Evolutionary conservation across 163 green algal genomes (phyloP).

Genomic region (Scenedesmus sp.): DNA sequence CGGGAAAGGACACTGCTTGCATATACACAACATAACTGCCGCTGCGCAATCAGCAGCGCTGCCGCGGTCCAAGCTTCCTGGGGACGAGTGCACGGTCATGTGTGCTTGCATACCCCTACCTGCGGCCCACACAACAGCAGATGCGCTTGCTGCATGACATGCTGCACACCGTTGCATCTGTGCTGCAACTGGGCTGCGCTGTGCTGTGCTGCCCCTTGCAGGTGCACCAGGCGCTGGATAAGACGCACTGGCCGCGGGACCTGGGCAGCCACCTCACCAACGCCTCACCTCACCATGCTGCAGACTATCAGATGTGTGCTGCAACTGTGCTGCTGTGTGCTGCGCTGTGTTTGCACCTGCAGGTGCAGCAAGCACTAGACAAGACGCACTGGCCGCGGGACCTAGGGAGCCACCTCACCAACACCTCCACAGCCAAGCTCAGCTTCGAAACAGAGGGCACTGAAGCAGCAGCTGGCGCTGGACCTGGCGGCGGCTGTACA

Average conservation of each 20-base stretch:
- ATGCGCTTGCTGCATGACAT: no score
- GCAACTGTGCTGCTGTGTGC: not conserved
- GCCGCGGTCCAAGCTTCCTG: no score
- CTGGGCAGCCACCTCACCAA: not conserved
- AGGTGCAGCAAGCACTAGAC: conserved; percentile 37
- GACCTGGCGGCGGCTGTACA: not conserved
- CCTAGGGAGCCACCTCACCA: not conserved
- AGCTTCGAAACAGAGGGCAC: not conserved
- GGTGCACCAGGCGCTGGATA: conserved; percentile 37
- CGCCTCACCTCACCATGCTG: not conserved
- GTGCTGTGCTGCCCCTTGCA: not conserved
- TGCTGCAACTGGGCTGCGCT: not conserved
- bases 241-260: not conserved
- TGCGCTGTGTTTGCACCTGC: not conserved
- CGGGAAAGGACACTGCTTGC: no score
- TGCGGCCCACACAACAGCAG: no score
- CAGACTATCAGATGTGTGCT: not conserved
- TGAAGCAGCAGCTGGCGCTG: not conserved
- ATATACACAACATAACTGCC: no score
- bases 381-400: not conserved
- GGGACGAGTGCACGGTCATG: no score
- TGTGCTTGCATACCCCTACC: no score
- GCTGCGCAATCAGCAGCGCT: no score
- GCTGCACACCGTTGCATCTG: no score
- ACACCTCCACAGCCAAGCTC: not conserved